phyloP scores from a whole-genome alignment of 2,329 filamentous ascomycete genomes.

The Orbilia javanica region DNA sequence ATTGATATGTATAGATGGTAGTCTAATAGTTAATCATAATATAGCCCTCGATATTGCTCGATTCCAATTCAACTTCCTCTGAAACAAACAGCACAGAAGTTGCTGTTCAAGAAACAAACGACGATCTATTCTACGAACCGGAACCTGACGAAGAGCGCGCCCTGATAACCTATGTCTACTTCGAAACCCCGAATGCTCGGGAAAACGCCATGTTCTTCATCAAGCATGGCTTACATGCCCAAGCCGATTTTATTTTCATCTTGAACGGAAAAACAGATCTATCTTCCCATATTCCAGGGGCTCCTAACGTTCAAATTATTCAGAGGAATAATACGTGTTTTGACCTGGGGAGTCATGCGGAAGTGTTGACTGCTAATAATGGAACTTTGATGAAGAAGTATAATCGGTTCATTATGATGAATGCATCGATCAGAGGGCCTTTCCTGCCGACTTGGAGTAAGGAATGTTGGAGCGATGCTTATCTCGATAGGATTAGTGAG shows the following conservation, averaged over 20 bases:
- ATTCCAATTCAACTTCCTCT: background rate
- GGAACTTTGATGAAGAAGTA: conserved; percentile 64
- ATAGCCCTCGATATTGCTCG: background rate
- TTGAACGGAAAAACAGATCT: conserved; percentile 63
- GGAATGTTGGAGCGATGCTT: conserved; percentile 65
- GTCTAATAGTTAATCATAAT: background rate
- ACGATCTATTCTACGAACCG: background rate
- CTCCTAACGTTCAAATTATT: conserved; percentile 63
- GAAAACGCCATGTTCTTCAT: conserved; percentile 65
- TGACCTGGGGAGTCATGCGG: conserved; percentile 64
- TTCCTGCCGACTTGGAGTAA: conserved; percentile 64
- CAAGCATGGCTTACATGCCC: conserved; percentile 64
- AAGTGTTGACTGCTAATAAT: conserved; percentile 63
- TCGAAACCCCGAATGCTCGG: conserved; percentile 63
- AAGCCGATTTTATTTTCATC: conserved; percentile 66
- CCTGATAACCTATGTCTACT: conserved; percentile 64
- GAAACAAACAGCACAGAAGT: background rate
- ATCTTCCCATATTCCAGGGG: conserved; percentile 61
- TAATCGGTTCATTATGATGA: conserved; percentile 64
- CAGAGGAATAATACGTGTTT: conserved; percentile 63
- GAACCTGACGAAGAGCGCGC: background rate
- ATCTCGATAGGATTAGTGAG: conserved; percentile 63
- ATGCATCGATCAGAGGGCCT: conserved; percentile 64
- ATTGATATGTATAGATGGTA: background rate
- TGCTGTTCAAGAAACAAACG: background rate